These are phyloP conservation scores for Barnettozyma botsteinii DNA, from an alignment of 805 yeast genomes.

Conservation along the genomic window DNA sequence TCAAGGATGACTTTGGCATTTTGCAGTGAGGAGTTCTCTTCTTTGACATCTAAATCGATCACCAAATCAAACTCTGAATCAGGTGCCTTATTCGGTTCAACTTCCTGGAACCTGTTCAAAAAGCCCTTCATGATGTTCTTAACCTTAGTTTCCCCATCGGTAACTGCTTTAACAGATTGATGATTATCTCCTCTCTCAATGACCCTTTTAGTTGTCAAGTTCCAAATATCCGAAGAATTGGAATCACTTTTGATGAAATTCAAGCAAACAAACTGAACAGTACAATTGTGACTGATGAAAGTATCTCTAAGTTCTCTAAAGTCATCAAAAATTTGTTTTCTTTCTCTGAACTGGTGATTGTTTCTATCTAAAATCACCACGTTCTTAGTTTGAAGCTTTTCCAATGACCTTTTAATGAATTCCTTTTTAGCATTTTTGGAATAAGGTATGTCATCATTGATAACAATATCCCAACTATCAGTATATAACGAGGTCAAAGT, in stretches of 20 bases:
- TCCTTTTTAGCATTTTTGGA: constrained; percentile 40
- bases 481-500: constrained; percentile 53
- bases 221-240: constrained; percentile 35
- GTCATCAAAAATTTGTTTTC: constrained; percentile 57
- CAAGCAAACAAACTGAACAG: constrained; percentile 57
- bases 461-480: constrained; percentile 60
- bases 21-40: constrained; percentile 38
- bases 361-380: constrained; percentile 78
- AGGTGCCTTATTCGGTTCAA: constrained; percentile 42
- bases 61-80: constrained; percentile 64
- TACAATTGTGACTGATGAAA: constrained; percentile 37
- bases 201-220: constrained; percentile 55
- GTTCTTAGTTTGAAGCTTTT: constrained; percentile 31
- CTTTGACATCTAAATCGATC: constrained; percentile 47
- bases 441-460: constrained; percentile 67
- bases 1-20: constrained; percentile 44
- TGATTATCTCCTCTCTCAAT: constrained; percentile 77
- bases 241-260: constrained; percentile 50
- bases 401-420: constrained; percentile 43
- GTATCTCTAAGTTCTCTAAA: constrained; percentile 38
- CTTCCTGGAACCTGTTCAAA: constrained; percentile 59
- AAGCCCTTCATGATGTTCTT: constrained; percentile 69
- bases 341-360: constrained; percentile 67
- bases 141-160: constrained; percentile 44
- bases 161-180: constrained; percentile 60